phyloP scores from a whole-genome alignment of 768 basidiomycete genomes.

The Cystobasidium onofrii region DNA sequence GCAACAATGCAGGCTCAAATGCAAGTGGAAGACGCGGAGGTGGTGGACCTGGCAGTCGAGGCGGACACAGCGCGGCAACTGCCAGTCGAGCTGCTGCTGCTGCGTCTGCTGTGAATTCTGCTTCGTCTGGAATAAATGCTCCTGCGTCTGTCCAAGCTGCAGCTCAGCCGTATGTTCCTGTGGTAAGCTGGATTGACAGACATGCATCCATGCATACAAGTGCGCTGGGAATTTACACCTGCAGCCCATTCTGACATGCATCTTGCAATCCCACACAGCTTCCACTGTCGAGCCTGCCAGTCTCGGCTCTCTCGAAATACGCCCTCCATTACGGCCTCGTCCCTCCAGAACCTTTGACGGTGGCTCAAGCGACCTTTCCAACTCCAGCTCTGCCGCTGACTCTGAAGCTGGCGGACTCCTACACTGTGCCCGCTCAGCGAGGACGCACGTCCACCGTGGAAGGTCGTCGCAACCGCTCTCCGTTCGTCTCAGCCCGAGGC shows the following conservation, averaged over 20 bases:
- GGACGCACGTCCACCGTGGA: neutral
- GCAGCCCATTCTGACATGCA: neutral
- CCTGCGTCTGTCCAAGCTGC: neutral
- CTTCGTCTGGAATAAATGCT: neutral
- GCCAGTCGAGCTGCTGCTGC: slow-evolving; percentile 8
- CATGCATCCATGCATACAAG: neutral
- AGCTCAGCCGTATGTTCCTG: slow-evolving; percentile 18
- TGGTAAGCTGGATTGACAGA: neutral
- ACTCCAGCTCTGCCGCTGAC: slow-evolving; percentile 9
- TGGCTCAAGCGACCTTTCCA: slow-evolving; percentile 27
- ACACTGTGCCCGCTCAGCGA: neutral
- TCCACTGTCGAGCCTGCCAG: slow-evolving; percentile 8
- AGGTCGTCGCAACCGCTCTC: neutral
- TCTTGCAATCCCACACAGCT: neutral
- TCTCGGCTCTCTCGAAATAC: slow-evolving; percentile 14
- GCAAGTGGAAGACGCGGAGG: neutral
- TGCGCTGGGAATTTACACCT: neutral
- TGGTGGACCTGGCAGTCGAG: neutral
- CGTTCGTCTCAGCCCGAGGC: neutral
- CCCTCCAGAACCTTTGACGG: slow-evolving; percentile 24
- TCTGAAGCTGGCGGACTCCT: neutral
- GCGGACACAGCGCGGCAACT: neutral
- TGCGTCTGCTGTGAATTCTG: neutral
- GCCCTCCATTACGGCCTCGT: slow-evolving; percentile 25
- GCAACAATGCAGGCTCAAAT: neutral